A percentile compares a stretch with the other conserved stretches of the same genome.
Conservation (phyloP, 2,329 filamentous ascomycete species). For the Thielaviopsis musarum region DNA sequence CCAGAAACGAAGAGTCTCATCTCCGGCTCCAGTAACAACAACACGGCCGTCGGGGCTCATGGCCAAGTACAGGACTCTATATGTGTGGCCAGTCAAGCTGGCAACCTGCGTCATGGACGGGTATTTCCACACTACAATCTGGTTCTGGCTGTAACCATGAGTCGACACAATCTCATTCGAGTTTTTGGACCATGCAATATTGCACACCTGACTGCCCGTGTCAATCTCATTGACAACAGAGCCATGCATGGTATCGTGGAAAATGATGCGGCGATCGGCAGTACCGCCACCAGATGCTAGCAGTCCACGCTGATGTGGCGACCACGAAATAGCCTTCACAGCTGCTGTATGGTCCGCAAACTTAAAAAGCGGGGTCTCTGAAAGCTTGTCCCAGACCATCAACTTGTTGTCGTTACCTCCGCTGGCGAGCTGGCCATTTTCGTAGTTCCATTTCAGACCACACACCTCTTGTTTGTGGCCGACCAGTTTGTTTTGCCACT, state of each 20-base stretch:
- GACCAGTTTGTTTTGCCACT: constrained; percentile 71
- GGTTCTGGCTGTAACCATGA: constrained; percentile 94
- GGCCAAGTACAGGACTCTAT: constrained; percentile 84
- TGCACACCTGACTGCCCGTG: constrained; percentile 97
- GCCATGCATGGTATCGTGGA: constrained; percentile 88
- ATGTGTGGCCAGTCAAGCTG: constrained; percentile 89
- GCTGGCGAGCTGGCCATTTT: constrained; percentile 85
- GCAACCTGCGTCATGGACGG: constrained; percentile 95
- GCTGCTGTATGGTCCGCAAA: constrained; percentile 91
- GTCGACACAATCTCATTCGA: constrained; percentile 96
- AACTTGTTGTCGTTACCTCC: constrained; percentile 98
- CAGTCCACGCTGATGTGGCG: constrained; percentile 82
- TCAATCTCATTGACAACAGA: constrained; percentile 73
- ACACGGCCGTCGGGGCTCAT: constrained; percentile 94
- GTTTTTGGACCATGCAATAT: constrained; percentile 92
- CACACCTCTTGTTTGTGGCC: constrained; percentile 98
- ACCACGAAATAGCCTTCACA: constrained; percentile 97
- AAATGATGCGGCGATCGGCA: constrained; percentile 89
- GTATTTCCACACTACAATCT: constrained; percentile 99
- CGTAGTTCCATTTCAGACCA: constrained; percentile 90
- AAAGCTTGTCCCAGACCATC: constrained; percentile 95
- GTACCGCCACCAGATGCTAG: constrained; percentile 94
- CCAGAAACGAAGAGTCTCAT: constrained; percentile 95
- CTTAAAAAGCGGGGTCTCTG: constrained; percentile 81
- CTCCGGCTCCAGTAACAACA: constrained; percentile 88